Base-by-base conservation (phyloP, 495 filamentous ascomycete species). In the Copromyces sp. region DNA sequence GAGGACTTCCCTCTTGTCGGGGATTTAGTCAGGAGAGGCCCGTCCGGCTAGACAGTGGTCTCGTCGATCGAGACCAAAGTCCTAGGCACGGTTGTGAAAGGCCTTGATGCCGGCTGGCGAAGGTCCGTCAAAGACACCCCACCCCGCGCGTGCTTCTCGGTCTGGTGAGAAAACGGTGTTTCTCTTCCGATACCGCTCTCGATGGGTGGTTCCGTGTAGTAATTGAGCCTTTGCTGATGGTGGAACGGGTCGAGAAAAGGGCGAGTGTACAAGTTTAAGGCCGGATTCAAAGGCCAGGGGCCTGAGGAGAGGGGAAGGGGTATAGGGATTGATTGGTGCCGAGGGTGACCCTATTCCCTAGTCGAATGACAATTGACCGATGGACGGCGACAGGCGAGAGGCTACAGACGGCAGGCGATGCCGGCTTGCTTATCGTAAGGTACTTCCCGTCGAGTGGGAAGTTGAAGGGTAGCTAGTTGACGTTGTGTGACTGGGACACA, bases 71-170 rank as follows among this genome's bases (percentile, higher is more conserved):
- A 78, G 79, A 77, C 82, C 83, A 83, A 75, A 83, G 84, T 87
- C 88, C 84, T 88, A 85, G 86, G 85, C 82, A 84, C 84, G 81
- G 83, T 87, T 84, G 87, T 84, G 84, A 85, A 84, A 84, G 82
- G 82, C 84, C 85, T 82, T 80, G 81, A 77, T 77, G 78, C 78
- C 81, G 84, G 79, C 84, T 83, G 87, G 82, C 77, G 82, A 82
- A 84, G 83, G 84, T 89, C 88, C 89, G 90, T 90, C 80, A 89
- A 88, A 84, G 81, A 78, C 73, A 77, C 77, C 71, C 74, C 75
- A 74, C 75, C 74, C 14, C 53, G 29, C 53, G 29, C 53, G 53
- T 65, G 53, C 12, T 65, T 65, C 53, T 65, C 24, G 70, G 69
- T 70, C 20, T 68, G 68, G 70, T 53, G 35, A 39, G 47, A 44